A percentile compares a stretch with the other conserved stretches of the same genome.
phyloP scores from a whole-genome alignment of 1,284 basidiomycete species.

The Vanrija sp. region DNA sequence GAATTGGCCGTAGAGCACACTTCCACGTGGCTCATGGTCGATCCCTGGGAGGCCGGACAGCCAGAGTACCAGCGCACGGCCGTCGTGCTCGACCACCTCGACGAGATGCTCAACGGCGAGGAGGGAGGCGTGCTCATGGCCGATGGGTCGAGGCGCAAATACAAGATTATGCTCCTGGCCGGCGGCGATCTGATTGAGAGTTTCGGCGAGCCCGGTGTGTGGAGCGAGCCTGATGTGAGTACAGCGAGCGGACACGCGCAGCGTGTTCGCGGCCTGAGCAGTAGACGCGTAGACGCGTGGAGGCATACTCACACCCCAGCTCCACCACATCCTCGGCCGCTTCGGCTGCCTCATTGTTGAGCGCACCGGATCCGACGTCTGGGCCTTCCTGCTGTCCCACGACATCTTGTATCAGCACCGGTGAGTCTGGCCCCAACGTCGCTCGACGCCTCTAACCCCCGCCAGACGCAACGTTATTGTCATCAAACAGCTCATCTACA shows the following conservation, averaged over 20 bases:
- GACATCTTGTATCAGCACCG: conserved; percentile 55
- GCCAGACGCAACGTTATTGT: conserved; percentile 79
- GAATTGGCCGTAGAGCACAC: conserved; percentile 71
- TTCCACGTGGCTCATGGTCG: conserved; percentile 68
- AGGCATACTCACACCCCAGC: conserved; percentile 52
- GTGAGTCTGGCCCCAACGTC: conserved; percentile 21
- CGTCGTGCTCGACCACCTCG: conserved; percentile 92
- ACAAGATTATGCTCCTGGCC: conserved; percentile 85
- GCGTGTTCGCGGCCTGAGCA: neutral
- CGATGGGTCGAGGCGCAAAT: conserved; percentile 45
- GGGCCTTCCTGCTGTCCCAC: conserved; percentile 57
- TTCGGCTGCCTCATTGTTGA: conserved; percentile 96
- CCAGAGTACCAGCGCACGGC: conserved; percentile 87
- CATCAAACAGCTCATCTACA: conserved; percentile 94
- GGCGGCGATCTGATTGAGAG: conserved; percentile 95
- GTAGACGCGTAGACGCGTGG: neutral
- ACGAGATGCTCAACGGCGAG: conserved; percentile 79
- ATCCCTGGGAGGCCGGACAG: conserved; percentile 94
- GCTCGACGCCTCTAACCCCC: neutral
- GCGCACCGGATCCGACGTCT: conserved; percentile 86
- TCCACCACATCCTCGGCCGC: conserved; percentile 90
- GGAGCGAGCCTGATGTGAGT: conserved; percentile 86
- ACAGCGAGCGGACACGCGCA: neutral
- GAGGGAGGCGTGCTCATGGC: conserved; percentile 52
- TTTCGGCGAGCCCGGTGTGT: conserved; percentile 91